Percentiles rank a stretch among this genome's conserved stretches.
Evolutionary conservation across 1,139 yeast genomes (phyloP).

Genomic region (Geotrichum carabidarum): DNA sequence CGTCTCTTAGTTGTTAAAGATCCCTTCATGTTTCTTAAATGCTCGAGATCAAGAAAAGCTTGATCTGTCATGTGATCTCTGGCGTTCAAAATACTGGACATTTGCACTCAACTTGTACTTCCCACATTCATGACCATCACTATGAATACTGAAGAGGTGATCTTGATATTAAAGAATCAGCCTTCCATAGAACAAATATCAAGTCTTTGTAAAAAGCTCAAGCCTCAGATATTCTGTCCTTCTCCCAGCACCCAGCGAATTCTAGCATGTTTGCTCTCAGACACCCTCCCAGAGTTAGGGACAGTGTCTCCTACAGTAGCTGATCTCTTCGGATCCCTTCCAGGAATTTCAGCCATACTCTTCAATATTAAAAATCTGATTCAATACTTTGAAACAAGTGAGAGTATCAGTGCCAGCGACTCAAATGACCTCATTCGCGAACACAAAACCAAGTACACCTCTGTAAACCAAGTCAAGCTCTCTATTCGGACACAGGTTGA

Average conservation of each 20-base stretch:
- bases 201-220: not conserved
- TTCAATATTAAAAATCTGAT: conserved; percentile 7
- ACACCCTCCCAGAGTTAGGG: conserved; percentile 5
- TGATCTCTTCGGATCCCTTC: conserved; percentile 8
- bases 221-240: conserved; percentile 3
- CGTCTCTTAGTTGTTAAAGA: not conserved
- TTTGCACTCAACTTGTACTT: not conserved
- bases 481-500: conserved; percentile 8
- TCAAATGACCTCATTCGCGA: conserved; percentile 3
- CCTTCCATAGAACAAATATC: conserved; percentile 2
- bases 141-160: not conserved
- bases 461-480: conserved; percentile 5
- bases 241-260: conserved; percentile 1
- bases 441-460: conserved; percentile 10
- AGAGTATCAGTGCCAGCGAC: not conserved
- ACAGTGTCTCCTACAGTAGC: not conserved
- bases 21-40: not conserved
- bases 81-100: not conserved
- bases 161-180: not conserved
- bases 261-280: conserved; percentile 3
- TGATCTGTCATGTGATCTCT: not conserved
- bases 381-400: conserved; percentile 1
- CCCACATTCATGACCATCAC: not conserved
- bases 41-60: not conserved
- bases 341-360: conserved; percentile 7